Conservation (phyloP, 805 yeast species). For the Torulaspora delbrueckii region DNA sequence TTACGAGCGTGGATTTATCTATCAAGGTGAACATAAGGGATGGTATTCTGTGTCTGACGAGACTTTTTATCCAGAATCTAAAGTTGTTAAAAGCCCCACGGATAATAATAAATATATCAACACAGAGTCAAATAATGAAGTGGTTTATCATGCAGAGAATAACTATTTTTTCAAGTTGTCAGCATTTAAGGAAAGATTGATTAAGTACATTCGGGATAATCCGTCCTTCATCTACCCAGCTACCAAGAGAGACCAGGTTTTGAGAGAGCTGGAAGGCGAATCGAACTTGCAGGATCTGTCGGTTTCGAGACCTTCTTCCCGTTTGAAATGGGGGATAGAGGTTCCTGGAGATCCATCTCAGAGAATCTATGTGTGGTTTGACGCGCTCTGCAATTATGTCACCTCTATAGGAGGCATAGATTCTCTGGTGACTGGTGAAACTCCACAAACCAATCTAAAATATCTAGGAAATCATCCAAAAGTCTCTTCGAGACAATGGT, state of each 20-base stretch:
- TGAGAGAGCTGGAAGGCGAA: conserved; percentile 49
- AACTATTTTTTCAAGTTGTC: conserved; percentile 83
- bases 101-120: conserved; percentile 27
- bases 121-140: conserved; percentile 72
- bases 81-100: conserved; percentile 43
- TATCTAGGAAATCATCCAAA: neutral
- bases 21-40: conserved; percentile 80
- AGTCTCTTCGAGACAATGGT: conserved; percentile 15
- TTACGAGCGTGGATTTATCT: conserved; percentile 57
- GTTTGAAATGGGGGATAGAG: conserved; percentile 84
- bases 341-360: conserved; percentile 80
- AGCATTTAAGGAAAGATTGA: conserved; percentile 49
- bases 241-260: conserved; percentile 48
- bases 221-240: conserved; percentile 65
- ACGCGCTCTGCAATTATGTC: conserved; percentile 81
- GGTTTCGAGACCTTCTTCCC: conserved; percentile 74
- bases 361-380: conserved; percentile 93
- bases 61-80: conserved; percentile 83
- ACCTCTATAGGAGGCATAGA: conserved; percentile 64
- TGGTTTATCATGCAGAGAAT: conserved; percentile 66
- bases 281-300: conserved; percentile 61
- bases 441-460: conserved; percentile 21
- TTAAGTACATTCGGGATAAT: conserved; percentile 44
- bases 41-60: conserved; percentile 97
- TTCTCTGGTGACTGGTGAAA: conserved; percentile 16